Base-by-base conservation (phyloP, 106 monocot species). In the Dendrobium catenatum region DNA sequence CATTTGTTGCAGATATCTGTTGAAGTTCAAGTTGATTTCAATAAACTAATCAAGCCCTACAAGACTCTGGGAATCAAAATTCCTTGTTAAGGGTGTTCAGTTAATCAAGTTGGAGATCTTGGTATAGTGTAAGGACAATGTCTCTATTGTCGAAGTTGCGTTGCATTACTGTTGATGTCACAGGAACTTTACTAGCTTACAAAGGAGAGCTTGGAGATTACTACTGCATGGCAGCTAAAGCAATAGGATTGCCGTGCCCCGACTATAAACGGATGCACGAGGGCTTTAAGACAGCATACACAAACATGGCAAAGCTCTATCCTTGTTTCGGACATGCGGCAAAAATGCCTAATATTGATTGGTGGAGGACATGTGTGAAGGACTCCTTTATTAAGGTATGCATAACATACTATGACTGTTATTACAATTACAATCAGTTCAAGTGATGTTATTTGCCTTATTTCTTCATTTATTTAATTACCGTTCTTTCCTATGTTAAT, bases 121-220 rank as follows among this genome's bases (percentile, higher is more conserved):
- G 51, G 15, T 24, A 64, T 64, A 22, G 64, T 26, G 26, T 7
- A 70, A 70, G 33, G n/a, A 37, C 43, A 77, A 91, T 93, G 94
- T 93, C 98, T 42, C 48, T 98, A 26, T 80, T 95, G 74, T 87
- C 90, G 27, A 98, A 90, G 87, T 79, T 98, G 46, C 83, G 91
- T 1, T 93, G 92, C 58, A 87, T 98, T 48, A 98, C 98, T 16
- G 55, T 98, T 26, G 98, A 98, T 85, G 98, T 95, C 29, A 98
- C 98, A 19, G 98, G 98, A 0, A 98, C 98, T 81, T 82, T 98
- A 17, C 83, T 98, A 43, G 98, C 98, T 48, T 98, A 98, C 85
- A 98, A 98, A 89, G 98, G 98, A 78, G 88, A 98, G 66, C 93
- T 98, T 68, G 98, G 98, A 47, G 98, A 98, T 80, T 98, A 98